These are phyloP conservation scores for Lipomyces mesembrius DNA, from an alignment of 805 yeast species.

Conservation along the genomic window DNA sequence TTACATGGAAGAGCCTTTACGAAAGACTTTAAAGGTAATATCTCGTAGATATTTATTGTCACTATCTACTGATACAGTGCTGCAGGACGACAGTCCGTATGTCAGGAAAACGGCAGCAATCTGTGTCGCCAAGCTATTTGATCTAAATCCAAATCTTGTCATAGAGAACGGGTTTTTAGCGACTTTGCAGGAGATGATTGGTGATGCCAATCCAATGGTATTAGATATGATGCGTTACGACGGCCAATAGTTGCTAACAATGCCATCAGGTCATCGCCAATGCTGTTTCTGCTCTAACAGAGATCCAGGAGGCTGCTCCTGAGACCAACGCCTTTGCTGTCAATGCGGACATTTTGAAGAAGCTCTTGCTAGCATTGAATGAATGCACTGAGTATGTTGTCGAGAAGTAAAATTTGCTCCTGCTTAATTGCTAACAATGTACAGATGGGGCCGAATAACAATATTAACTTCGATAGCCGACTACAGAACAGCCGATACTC, in stretches of 20 bases:
- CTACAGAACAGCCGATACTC: constrained; percentile 58
- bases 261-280: constrained; percentile 69
- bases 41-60: background rate
- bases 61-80: background rate
- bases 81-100: constrained; percentile 86
- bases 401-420: too few relatives aligned
- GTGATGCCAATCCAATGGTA: constrained; percentile 92
- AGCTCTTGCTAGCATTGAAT: constrained; percentile 79
- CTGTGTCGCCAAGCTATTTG: constrained; percentile 94
- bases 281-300: constrained; percentile 82
- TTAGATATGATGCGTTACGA: background rate
- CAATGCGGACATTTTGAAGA: constrained; percentile 50
- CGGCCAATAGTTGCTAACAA: background rate
- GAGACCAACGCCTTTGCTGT: constrained; percentile 54
- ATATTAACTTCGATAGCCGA: constrained; percentile 81
- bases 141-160: constrained; percentile 77
- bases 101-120: constrained; percentile 97
- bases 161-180: constrained; percentile 84
- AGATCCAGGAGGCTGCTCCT: constrained; percentile 72
- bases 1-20: constrained; percentile 87
- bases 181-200: constrained; percentile 65
- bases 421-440: background rate
- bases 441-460: constrained; percentile 88
- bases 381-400: constrained; percentile 84
- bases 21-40: constrained; percentile 63